Base-by-base conservation (phyloP, 2,329 filamentous ascomycete genomes). In the Sporothrix sp. region DNA sequence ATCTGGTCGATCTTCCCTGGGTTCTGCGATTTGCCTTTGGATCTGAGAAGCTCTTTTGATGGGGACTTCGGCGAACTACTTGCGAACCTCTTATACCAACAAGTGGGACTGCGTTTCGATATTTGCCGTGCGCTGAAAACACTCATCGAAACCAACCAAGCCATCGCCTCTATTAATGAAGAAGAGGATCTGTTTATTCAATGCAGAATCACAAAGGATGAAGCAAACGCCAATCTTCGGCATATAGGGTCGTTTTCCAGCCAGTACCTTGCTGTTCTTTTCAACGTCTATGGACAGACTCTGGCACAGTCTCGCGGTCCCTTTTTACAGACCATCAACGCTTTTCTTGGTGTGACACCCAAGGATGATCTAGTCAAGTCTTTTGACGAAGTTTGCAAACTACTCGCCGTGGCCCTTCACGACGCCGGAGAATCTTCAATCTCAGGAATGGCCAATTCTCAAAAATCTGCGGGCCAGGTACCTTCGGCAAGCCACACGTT, bases 231-330 rank as follows among this genome's bases (percentile, higher is more conserved):
- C 66, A 96, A 96, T 62, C 70, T 97, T 35, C 71, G 80, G n/a
- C 84, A 95, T 63, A 73, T 98, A 11, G 81, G 87, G 14, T 71
- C 72, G 1, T 90, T 93, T 62, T 78, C 91, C 1, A 84, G 84
- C 54, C 97, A 97, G 61, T 78, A 98, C 68, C 79, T 98, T 37
- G 90, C 93, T 7, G 91, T 97, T 0, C 72, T 98, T n/a, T 97
- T 98, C 75, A 98, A 98, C 63, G 91, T 98, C 39, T 98, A 98
- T 70, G 95, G 87, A 57, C 87, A 96, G 66, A 98, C 93, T 1
- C 75, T 98, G 23, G 91, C 93, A 2, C 88, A 96, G 62, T 93
- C 87, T 61, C 79, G 93, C 58, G 90, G 88, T 0, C 88, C 87
- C 18, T 93, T 98, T 49, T 73, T 98, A 30, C 87, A 91, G 64